Conservation (phyloP, 2,329 filamentous ascomycete species). For the Aspergillus quadrilineatus region DNA sequence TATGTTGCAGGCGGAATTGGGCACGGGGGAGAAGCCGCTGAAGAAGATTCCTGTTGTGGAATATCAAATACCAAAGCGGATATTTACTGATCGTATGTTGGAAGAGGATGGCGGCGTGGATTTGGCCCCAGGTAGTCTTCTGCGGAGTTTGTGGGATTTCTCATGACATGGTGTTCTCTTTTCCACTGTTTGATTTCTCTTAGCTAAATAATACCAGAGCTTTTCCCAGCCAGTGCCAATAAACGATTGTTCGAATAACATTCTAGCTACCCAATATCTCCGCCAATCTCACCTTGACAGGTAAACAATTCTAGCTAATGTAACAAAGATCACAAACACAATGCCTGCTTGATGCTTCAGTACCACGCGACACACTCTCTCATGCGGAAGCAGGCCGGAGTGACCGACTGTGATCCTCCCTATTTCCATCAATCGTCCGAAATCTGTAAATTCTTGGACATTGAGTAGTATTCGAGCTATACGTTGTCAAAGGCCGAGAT, state of each 20-base stretch:
- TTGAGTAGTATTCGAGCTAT: slow-evolving; percentile 13
- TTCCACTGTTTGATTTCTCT: slow-evolving; percentile 13
- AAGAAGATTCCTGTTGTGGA: slow-evolving; percentile 88
- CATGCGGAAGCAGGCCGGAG: background rate
- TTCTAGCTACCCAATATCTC: slow-evolving; percentile 8
- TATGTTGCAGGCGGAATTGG: slow-evolving; percentile 78
- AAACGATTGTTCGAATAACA: background rate
- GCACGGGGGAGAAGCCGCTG: slow-evolving; percentile 64
- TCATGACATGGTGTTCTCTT: slow-evolving; percentile 17
- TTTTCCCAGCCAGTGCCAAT: background rate
- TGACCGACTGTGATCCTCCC: background rate
- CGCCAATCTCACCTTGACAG: background rate
- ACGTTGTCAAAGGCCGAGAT: slow-evolving; percentile 13
- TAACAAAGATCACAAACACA: background rate
- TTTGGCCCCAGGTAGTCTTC: slow-evolving; percentile 35
- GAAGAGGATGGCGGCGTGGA: slow-evolving; percentile 42
- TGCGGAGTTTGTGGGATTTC: slow-evolving; percentile 43
- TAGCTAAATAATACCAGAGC: slow-evolving; percentile 18
- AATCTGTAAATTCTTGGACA: slow-evolving; percentile 3
- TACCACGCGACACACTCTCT: background rate
- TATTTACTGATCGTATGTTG: slow-evolving; percentile 57
- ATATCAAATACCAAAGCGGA: slow-evolving; percentile 86
- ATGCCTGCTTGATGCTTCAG: background rate
- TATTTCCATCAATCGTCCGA: slow-evolving; percentile 9
- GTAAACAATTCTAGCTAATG: slow-evolving; percentile 11